A percentile compares a stretch with the other conserved stretches of the same genome.
Evolutionary conservation across 768 basidiomycete species (phyloP).

Genomic region (Sporobolomyces roseus): DNA sequence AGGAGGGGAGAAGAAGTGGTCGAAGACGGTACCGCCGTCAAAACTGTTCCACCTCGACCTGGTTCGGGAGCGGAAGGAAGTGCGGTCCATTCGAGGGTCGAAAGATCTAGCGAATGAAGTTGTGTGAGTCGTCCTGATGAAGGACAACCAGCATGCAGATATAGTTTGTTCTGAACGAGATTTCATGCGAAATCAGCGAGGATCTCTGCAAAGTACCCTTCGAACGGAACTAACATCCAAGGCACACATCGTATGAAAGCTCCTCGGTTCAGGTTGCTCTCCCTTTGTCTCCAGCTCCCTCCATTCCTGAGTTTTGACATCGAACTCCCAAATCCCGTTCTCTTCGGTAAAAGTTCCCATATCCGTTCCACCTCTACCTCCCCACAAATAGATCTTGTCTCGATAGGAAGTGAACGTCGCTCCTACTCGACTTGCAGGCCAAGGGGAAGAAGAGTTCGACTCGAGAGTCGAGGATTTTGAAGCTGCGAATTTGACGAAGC

Average conservation of each 20-base stretch:
- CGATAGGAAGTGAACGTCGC: slow-evolving; percentile 34
- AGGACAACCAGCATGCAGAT: slow-evolving; percentile 54
- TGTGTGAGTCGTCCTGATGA: slow-evolving; percentile 49
- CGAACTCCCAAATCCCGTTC: slow-evolving; percentile 47
- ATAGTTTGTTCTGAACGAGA: slow-evolving; percentile 47
- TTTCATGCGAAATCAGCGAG: no score
- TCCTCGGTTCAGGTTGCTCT: slow-evolving; percentile 48
- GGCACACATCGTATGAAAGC: slow-evolving; percentile 48
- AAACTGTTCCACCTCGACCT: slow-evolving; percentile 52
- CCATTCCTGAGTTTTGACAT: slow-evolving; percentile 45
- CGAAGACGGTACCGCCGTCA: no score
- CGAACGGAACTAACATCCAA: slow-evolving; percentile 11
- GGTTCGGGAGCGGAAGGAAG: slow-evolving; percentile 52
- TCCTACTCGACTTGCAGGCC: slow-evolving; percentile 46
- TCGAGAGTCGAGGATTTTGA: background rate
- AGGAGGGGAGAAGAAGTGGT: slow-evolving; percentile 36
- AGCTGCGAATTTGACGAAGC: background rate
- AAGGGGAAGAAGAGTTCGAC: background rate
- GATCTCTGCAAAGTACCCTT: background rate
- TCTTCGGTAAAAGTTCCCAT: slow-evolving; percentile 49
- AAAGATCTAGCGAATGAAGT: slow-evolving; percentile 50
- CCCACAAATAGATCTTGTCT: slow-evolving; percentile 52
- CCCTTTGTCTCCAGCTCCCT: slow-evolving; percentile 46
- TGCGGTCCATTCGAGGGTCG: slow-evolving; percentile 46
- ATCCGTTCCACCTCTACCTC: slow-evolving; percentile 53